Percentiles rank a stretch among this genome's conserved stretches.
Evolutionary conservation across 352 stramenopile genomes (phyloP).

Genomic region (Phytopythium ostracodes): DNA sequence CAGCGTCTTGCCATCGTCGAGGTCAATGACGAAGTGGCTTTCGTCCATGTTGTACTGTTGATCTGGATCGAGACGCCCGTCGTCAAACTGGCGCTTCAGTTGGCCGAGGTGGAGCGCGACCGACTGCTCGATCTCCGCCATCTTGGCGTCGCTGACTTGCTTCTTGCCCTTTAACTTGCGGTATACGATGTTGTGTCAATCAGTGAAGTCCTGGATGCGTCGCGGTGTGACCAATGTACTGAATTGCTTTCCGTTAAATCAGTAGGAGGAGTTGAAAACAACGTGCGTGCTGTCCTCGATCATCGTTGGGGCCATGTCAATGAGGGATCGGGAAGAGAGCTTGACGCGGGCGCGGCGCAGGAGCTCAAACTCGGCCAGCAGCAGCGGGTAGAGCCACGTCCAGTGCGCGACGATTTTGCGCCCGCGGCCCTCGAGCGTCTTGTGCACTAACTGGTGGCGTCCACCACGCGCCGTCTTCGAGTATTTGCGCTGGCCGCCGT

Average conservation of each 20-base stretch:
- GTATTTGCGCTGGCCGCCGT: neutral
- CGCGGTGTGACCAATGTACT: neutral
- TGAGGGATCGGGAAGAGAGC: slow-evolving; percentile 4
- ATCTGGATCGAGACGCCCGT: neutral
- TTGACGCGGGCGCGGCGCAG: slow-evolving; percentile 5
- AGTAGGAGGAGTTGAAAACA: slow-evolving; percentile 1
- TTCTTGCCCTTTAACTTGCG: slow-evolving; percentile 12
- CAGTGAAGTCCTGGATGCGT: slow-evolving; percentile 12
- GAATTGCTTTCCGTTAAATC: slow-evolving; percentile 6
- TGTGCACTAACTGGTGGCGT: slow-evolving; percentile 5
- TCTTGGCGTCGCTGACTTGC: slow-evolving; percentile 5
- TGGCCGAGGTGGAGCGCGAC: neutral
- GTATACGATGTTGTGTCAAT: slow-evolving; percentile 6
- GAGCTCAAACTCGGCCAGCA: neutral
- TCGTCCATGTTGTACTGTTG: slow-evolving; percentile 14
- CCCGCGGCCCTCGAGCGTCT: neutral
- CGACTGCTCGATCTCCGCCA: slow-evolving; percentile 8
- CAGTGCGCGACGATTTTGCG: slow-evolving; percentile 3
- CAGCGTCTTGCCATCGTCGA: slow-evolving; percentile 19
- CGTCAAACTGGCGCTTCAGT: slow-evolving; percentile 13
- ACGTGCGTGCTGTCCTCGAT: slow-evolving; percentile 12
- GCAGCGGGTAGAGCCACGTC: neutral
- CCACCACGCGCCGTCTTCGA: neutral
- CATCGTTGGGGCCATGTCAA: slow-evolving; percentile 5
- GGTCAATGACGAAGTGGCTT: slow-evolving; percentile 20